Conservation (phyloP, 2,329 filamentous ascomycete species). For the Berkeleyomyces basicola region DNA sequence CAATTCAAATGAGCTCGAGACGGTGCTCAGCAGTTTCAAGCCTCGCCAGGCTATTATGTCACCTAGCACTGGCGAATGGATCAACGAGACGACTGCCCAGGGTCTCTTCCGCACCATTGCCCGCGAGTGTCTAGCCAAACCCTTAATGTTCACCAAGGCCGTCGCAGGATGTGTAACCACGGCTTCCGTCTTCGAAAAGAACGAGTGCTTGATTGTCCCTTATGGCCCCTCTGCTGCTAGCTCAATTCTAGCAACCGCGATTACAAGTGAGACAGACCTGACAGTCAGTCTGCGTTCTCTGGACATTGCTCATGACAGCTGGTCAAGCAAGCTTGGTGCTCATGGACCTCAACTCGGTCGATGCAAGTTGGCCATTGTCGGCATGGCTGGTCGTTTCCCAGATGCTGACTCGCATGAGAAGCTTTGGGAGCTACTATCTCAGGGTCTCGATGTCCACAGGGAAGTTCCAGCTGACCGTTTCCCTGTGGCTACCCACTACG, state of each 20-base stretch:
- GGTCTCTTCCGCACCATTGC: slow-evolving; percentile 28
- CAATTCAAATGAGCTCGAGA: slow-evolving; percentile 23
- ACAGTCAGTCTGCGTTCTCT: slow-evolving; percentile 26
- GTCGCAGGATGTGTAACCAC: slow-evolving; percentile 30
- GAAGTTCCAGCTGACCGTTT: slow-evolving; percentile 50
- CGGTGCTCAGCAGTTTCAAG: slow-evolving; percentile 26
- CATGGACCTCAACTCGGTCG: slow-evolving; percentile 28
- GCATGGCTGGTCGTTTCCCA: slow-evolving; percentile 32
- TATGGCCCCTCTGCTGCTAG: slow-evolving; percentile 34
- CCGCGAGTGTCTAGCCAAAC: slow-evolving; percentile 33
- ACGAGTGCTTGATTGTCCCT: slow-evolving; percentile 30
- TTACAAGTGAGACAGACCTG: slow-evolving; percentile 27
- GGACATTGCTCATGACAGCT: slow-evolving; percentile 22
- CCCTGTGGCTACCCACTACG: slow-evolving; percentile 48
- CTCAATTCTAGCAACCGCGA: slow-evolving; percentile 27
- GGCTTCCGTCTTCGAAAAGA: slow-evolving; percentile 24
- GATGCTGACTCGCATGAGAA: slow-evolving; percentile 25
- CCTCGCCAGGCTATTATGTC: slow-evolving; percentile 35
- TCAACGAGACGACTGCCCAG: slow-evolving; percentile 25
- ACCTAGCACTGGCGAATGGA: slow-evolving; percentile 29
- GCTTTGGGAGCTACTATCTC: slow-evolving; percentile 49
- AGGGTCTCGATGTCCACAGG: slow-evolving; percentile 49
- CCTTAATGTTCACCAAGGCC: slow-evolving; percentile 31
- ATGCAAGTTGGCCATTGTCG: slow-evolving; percentile 70
- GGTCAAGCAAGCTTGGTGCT: slow-evolving; percentile 26